These are phyloP conservation scores for Boletus huronensis DNA, from an alignment of 768 basidiomycete species.

Conservation along the genomic window DNA sequence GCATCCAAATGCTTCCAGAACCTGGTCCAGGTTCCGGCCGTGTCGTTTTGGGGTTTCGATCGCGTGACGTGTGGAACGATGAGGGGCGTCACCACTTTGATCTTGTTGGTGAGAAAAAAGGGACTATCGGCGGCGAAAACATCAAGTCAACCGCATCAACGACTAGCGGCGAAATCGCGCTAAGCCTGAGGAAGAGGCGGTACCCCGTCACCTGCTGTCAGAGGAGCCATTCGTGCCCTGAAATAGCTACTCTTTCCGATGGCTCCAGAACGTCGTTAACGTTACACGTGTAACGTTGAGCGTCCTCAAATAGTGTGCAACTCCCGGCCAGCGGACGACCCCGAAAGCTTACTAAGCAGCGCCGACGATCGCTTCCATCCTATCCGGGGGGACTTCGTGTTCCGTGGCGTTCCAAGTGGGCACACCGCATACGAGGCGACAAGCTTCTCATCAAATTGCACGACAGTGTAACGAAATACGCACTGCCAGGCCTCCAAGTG, in stretches of 20 bases:
- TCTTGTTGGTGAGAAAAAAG: conserved; percentile 8
- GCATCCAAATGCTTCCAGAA: background rate
- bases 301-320: background rate
- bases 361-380: conserved; percentile 7
- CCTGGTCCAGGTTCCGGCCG: background rate
- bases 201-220: background rate
- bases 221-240: background rate
- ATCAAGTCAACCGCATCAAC: background rate
- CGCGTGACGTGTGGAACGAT: conserved; percentile 7
- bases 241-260: background rate
- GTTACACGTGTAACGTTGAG: conserved; percentile 32
- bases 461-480: background rate
- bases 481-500: background rate
- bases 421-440: background rate
- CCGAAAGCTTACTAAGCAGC: conserved; percentile 9
- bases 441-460: background rate
- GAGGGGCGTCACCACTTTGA: conserved; percentile 2
- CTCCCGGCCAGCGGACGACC: background rate
- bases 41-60: conserved; percentile 6
- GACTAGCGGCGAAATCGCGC: background rate
- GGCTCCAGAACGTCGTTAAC: conserved; percentile 7
- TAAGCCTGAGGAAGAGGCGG: background rate
- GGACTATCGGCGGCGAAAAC: background rate
- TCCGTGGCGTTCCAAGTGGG: background rate
- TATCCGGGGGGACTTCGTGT: background rate